These are phyloP conservation scores for Hygrocybe coccinea DNA, from an alignment of 768 basidiomycete genomes.

Conservation along the genomic window DNA sequence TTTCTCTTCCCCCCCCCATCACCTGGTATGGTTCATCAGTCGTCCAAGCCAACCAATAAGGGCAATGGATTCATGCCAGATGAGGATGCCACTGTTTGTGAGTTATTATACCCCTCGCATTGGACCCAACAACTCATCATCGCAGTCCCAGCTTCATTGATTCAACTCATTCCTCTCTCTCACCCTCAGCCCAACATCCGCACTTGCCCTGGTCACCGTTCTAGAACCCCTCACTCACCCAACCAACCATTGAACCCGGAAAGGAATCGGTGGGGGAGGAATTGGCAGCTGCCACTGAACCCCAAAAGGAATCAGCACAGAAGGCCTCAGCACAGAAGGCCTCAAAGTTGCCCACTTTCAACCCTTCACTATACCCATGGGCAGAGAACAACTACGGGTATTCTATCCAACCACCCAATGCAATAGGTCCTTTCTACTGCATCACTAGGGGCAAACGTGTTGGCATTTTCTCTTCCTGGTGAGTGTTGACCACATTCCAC, in stretches of 20 bases:
- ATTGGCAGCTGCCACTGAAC: too few species aligned
- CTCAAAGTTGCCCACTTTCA: not conserved
- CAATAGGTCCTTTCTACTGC: not conserved
- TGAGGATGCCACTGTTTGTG: not conserved
- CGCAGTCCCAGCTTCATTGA: not conserved
- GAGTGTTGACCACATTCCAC: too few species aligned
- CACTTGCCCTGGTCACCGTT: not conserved
- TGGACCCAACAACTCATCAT: not conserved
- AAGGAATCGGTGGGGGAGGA: too few species aligned
- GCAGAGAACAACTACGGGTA: not conserved
- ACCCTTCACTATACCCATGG: not conserved
- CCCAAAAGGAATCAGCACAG: too few species aligned
- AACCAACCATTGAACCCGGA: too few species aligned
- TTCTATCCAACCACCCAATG: not conserved
- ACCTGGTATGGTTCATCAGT: too few species aligned
- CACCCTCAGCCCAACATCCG: not conserved
- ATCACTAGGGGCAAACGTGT: not conserved
- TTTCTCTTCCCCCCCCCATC: too few species aligned
- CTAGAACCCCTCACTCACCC: not conserved
- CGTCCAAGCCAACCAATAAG: too few species aligned
- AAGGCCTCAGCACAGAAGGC: not conserved
- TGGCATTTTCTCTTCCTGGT: constrained; percentile 1
- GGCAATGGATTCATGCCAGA: not conserved
- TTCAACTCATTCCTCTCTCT: not conserved
- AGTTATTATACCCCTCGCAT: not conserved